phyloP scores from a whole-genome alignment of 805 yeast species.

The Kurtzmaniella fragi region DNA sequence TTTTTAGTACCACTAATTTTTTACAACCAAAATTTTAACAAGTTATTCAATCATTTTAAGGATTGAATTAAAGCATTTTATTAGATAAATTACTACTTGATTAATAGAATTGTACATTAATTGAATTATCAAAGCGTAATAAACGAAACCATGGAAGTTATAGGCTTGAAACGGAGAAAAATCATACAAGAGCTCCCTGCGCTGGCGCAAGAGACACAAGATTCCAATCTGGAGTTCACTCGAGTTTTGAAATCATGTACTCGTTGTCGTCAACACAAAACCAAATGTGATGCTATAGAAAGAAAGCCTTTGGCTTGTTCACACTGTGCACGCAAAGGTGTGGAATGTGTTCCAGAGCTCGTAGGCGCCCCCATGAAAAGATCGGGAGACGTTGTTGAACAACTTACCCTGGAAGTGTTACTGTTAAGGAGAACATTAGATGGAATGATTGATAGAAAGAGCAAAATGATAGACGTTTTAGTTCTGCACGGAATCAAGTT shows the following conservation, averaged over 20 bases:
- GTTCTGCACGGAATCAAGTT: constrained; percentile 5
- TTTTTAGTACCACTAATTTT: too few relatives aligned
- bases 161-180: neutral
- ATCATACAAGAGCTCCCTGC: neutral
- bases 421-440: constrained; percentile 18
- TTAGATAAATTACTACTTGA: too few relatives aligned
- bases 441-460: constrained; percentile 17
- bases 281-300: constrained; percentile 54
- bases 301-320: constrained; percentile 55
- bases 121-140: too few relatives aligned
- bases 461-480: constrained; percentile 11
- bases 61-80: too few relatives aligned
- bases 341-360: constrained; percentile 50
- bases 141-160: neutral
- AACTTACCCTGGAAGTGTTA: constrained; percentile 21
- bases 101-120: too few relatives aligned
- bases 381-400: constrained; percentile 24
- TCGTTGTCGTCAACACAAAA: constrained; percentile 62
- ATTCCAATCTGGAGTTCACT: neutral
- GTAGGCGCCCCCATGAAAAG: constrained; percentile 48
- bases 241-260: constrained; percentile 50
- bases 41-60: too few relatives aligned
- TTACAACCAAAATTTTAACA: too few relatives aligned
- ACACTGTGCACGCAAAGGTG: constrained; percentile 47
- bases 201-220: neutral